phyloP scores from a whole-genome alignment of 2,329 filamentous ascomycete species.

The Pezicula carpinea region DNA sequence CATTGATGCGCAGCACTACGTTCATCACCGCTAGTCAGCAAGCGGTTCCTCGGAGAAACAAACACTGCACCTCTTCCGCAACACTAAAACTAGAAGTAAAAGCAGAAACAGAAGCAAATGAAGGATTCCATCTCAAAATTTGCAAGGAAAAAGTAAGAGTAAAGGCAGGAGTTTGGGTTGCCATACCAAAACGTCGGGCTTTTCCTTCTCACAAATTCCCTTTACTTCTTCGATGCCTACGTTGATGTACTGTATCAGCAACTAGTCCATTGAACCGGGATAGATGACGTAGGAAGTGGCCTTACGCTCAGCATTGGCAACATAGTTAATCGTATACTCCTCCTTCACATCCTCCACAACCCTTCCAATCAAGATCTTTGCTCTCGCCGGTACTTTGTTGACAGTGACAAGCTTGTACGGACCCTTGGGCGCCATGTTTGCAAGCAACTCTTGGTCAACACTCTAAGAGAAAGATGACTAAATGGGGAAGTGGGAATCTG shows the following conservation, averaged over 20 bases:
- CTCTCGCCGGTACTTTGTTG: constrained; percentile 63
- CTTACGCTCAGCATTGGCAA: constrained; percentile 58
- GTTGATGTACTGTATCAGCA: constrained; percentile 2
- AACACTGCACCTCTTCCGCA: too few species aligned
- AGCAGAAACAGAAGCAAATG: too few species aligned
- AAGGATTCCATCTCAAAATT: not conserved
- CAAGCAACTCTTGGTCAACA: too few species aligned
- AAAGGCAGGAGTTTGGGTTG: not conserved
- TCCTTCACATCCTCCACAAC: constrained; percentile 58
- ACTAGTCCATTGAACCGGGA: not conserved
- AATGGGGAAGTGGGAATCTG: too few species aligned
- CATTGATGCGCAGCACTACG: constrained; percentile 58
- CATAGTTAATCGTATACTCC: constrained; percentile 57
- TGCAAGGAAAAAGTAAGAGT: not conserved
- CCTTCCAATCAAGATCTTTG: constrained; percentile 56
- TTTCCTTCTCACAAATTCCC: constrained; percentile 43
- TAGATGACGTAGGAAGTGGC: not conserved
- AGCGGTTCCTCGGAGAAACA: too few species aligned
- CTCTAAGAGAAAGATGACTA: too few species aligned
- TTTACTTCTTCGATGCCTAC: constrained; percentile 51
- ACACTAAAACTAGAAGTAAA: too few species aligned
- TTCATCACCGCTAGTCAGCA: not conserved
- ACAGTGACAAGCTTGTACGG: constrained; percentile 63
- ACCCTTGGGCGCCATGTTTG: constrained; percentile 37
- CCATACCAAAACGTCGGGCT: constrained; percentile 51